Evolutionary conservation across 805 yeast genomes (phyloP).

Genomic region (Debaryomyces castellii): DNA sequence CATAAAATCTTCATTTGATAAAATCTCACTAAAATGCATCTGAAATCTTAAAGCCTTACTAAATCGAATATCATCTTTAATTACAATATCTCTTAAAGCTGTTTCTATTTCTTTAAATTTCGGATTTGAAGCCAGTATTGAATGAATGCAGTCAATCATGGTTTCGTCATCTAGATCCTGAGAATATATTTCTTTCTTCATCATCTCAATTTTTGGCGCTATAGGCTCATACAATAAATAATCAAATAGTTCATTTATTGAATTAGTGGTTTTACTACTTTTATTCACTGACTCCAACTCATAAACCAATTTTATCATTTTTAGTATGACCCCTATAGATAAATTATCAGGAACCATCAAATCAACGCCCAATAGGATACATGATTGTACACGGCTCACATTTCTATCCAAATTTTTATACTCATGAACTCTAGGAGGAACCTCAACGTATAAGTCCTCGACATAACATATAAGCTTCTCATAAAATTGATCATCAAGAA

Average conservation of each 20-base stretch:
- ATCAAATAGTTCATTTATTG: conserved; percentile 8
- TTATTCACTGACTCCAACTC: conserved; percentile 19
- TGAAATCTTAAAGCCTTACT: conserved; percentile 18
- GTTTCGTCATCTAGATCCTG: conserved; percentile 25
- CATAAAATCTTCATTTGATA: background rate
- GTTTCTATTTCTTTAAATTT: conserved; percentile 6
- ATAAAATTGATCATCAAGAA: conserved; percentile 22
- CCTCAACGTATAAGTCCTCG: conserved; percentile 25
- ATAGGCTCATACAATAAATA: conserved; percentile 5
- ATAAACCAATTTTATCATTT: conserved; percentile 18
- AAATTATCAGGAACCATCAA: conserved; percentile 1
- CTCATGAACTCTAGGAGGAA: conserved; percentile 35
- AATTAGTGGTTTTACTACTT: conserved; percentile 6
- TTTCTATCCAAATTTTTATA: conserved; percentile 29
- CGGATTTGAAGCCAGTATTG: conserved; percentile 8
- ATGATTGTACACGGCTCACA: conserved; percentile 19
- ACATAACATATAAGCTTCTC: conserved; percentile 20
- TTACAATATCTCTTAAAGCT: conserved; percentile 14
- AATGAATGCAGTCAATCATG: conserved; percentile 17
- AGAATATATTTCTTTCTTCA: conserved; percentile 13
- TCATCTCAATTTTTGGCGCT: conserved; percentile 4
- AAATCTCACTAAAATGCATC: conserved; percentile 11
- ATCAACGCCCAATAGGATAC: background rate
- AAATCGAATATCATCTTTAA: conserved; percentile 21
- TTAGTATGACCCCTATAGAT: conserved; percentile 9